Evolutionary conservation across 768 basidiomycete species (phyloP).

Genomic region (Podaxis mareebaensis): DNA sequence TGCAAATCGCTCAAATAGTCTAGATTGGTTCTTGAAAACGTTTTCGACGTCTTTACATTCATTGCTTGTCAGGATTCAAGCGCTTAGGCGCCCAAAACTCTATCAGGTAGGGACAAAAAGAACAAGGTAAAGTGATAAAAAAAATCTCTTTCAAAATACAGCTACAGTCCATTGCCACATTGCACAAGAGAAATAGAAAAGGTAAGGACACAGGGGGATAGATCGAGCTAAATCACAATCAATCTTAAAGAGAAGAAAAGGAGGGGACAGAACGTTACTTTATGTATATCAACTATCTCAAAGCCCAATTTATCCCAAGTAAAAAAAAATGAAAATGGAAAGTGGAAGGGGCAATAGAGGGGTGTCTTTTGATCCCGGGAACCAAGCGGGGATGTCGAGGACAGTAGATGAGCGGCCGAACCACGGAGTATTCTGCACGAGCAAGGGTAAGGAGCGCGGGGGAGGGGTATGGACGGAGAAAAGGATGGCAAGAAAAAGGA

Average conservation of each 20-base stretch:
- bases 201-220: neutral
- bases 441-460: neutral
- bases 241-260: neutral
- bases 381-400: neutral
- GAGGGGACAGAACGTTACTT: slow-evolving; percentile 11
- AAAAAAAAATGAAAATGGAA: slow-evolving; percentile 8
- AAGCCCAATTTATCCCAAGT: slow-evolving; percentile 16
- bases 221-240: slow-evolving; percentile 10
- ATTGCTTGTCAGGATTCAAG: neutral
- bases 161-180: slow-evolving; percentile 15
- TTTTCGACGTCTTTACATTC: neutral
- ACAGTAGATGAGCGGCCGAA: neutral
- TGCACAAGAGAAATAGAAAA: slow-evolving; percentile 13
- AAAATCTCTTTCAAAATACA: slow-evolving; percentile 15
- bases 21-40: neutral
- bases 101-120: slow-evolving; percentile 12
- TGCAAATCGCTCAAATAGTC: neutral
- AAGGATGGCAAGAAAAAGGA: slow-evolving; percentile 24
- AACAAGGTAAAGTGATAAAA: neutral
- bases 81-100: slow-evolving; percentile 17
- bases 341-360: slow-evolving; percentile 4
- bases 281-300: slow-evolving; percentile 14
- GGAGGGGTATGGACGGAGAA: neutral
- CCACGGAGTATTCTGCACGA: neutral
- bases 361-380: neutral